phyloP scores from a whole-genome alignment of 768 basidiomycete species.

The Lactarius sp. region DNA sequence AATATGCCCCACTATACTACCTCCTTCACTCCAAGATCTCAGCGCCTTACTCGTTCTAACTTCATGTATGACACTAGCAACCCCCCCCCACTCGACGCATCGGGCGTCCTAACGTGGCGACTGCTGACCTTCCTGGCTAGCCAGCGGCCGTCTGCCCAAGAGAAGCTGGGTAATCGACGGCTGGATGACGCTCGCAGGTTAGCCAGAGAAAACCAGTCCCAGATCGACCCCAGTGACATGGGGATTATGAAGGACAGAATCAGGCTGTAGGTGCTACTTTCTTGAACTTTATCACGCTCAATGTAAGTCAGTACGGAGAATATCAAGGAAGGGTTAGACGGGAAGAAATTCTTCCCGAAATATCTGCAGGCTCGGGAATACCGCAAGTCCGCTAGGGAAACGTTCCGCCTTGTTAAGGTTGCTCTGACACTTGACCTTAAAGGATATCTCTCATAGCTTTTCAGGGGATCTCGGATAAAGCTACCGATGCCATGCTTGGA shows the following conservation, averaged over 20 bases:
- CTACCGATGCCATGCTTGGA: background rate
- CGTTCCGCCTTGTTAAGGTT: constrained; percentile 3
- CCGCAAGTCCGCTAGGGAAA: background rate
- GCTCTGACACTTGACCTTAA: background rate
- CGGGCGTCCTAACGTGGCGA: constrained; percentile 5
- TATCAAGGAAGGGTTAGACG: background rate
- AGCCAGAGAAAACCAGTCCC: background rate
- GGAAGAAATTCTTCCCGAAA: background rate
- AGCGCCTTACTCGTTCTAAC: background rate
- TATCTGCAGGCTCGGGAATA: background rate
- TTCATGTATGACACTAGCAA: background rate
- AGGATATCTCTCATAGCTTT: background rate
- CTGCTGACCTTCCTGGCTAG: background rate
- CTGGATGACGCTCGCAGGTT: constrained; percentile 7
- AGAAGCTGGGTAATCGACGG: background rate
- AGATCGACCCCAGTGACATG: background rate
- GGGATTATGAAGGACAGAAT: constrained; percentile 6
- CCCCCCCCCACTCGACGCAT: background rate
- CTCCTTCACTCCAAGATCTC: too few relatives aligned
- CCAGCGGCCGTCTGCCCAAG: background rate
- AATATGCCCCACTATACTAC: too few relatives aligned
- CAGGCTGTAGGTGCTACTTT: background rate
- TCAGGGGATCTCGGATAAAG: constrained; percentile 3
- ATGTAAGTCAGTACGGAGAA: background rate
- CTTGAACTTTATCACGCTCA: background rate